Conservation (phyloP, 1,139 yeast genomes). For the Saccharomyces pastorianus region DNA sequence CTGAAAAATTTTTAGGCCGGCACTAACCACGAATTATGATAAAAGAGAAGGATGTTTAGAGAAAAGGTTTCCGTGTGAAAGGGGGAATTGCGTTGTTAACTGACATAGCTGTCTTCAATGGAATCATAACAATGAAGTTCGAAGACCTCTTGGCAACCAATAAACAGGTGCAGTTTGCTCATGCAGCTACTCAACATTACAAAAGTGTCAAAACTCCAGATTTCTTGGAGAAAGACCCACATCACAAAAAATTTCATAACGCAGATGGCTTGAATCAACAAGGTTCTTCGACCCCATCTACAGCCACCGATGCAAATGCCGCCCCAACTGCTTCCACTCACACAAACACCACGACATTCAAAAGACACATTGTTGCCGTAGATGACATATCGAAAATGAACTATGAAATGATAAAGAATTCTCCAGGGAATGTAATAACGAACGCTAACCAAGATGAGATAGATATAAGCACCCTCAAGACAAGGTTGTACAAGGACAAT, state of each 20-base stretch:
- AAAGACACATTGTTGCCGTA: slow-evolving; percentile 27
- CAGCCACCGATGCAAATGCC: neutral
- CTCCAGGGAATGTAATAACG: slow-evolving; percentile 20
- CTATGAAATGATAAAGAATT: slow-evolving; percentile 29
- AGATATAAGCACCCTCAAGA: slow-evolving; percentile 24
- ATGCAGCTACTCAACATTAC: slow-evolving; percentile 8
- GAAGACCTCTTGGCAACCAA: slow-evolving; percentile 7
- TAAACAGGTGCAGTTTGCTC: slow-evolving; percentile 11
- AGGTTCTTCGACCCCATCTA: neutral
- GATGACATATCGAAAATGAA: slow-evolving; percentile 30
- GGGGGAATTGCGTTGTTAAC: neutral
- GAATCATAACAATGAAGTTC: neutral
- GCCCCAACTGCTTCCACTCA: neutral
- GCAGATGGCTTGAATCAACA: neutral
- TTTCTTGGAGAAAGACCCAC: slow-evolving; percentile 6
- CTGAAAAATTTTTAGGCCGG: slow-evolving; percentile 3
- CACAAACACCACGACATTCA: slow-evolving; percentile 16
- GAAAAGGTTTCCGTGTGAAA: neutral
- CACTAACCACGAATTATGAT: neutral
- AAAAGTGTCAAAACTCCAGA: slow-evolving; percentile 3
- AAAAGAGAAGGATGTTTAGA: neutral
- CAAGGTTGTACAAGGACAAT: slow-evolving; percentile 23
- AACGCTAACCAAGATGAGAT: neutral
- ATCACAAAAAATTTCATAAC: slow-evolving; percentile 1
- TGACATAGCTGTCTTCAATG: neutral